phyloP scores from a whole-genome alignment of 1,139 yeast species.

The Magnusiomyces tetraspermus region DNA sequence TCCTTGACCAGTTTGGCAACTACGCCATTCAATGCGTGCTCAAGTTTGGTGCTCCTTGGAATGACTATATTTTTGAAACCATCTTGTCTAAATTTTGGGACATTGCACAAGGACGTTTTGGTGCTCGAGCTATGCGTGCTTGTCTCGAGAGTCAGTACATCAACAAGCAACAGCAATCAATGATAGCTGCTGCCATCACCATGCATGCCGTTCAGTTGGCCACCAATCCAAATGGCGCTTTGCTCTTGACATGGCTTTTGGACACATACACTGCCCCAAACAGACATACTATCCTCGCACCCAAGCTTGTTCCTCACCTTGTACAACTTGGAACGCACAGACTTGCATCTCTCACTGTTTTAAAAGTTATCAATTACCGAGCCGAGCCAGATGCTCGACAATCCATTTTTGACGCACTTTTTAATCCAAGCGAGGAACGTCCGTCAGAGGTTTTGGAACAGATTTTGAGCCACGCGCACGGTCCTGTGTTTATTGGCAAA shows the following conservation, averaged over 20 bases:
- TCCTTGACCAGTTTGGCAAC: conserved; percentile 94
- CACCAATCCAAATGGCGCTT: conserved; percentile 77
- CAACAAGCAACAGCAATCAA: conserved; percentile 56
- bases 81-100: conserved; percentile 71
- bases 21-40: conserved; percentile 92
- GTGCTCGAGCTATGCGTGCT: conserved; percentile 91
- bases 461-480: conserved; percentile 55
- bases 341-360: conserved; percentile 71
- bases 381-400: conserved; percentile 56
- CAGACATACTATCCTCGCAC: conserved; percentile 47
- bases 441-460: conserved; percentile 38
- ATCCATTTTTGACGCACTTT: conserved; percentile 52
- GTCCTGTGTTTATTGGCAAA: conserved; percentile 79
- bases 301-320: conserved; percentile 53
- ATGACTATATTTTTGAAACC: conserved; percentile 81
- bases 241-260: conserved; percentile 86
- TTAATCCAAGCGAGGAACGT: conserved; percentile 29
- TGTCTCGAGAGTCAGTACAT: conserved; percentile 71
- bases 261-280: conserved; percentile 70
- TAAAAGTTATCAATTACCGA: conserved; percentile 63
- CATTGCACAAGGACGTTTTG: conserved; percentile 83
- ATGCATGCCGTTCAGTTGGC: conserved; percentile 73
- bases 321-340: conserved; percentile 70
- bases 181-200: conserved; percentile 74
- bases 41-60: conserved; percentile 80